Conservation (phyloP, 768 basidiomycete species). For the Boletus vermiculosoides region DNA sequence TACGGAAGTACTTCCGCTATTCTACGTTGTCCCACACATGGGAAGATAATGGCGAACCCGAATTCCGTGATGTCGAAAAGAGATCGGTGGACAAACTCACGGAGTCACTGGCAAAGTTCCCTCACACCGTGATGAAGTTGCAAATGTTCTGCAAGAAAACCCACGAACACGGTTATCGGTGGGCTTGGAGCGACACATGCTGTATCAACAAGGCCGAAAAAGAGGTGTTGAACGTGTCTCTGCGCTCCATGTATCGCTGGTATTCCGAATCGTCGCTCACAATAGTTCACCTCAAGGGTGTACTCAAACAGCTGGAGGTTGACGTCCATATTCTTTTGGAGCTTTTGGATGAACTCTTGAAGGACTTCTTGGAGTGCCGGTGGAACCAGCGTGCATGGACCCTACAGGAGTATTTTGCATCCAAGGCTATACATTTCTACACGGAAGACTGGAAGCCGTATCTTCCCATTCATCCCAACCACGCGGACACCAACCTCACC, state of each 20-base stretch:
- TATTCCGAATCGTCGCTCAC: conserved; percentile 25
- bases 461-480: background rate
- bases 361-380: conserved; percentile 8
- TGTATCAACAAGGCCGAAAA: conserved; percentile 26
- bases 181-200: conserved; percentile 28
- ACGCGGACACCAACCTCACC: background rate
- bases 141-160: conserved; percentile 12
- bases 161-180: conserved; percentile 8
- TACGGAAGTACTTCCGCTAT: conserved; percentile 16
- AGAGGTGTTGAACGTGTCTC: conserved; percentile 14
- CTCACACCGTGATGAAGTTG: conserved; percentile 10
- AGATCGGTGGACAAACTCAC: conserved; percentile 5
- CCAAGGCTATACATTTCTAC: conserved; percentile 23
- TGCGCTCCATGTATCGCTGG: conserved; percentile 29
- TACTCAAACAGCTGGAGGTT: background rate
- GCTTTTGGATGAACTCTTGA: background rate
- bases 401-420: conserved; percentile 24
- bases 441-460: conserved; percentile 23
- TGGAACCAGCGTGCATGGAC: conserved; percentile 29
- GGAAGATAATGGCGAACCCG: conserved; percentile 14
- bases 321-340: background rate
- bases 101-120: background rate
- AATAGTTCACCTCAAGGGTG: conserved; percentile 23
- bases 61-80: background rate
- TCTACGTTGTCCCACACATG: conserved; percentile 22